phyloP scores from a whole-genome alignment of 139 green algal genomes.

The Mychonastes homosphaera region DNA sequence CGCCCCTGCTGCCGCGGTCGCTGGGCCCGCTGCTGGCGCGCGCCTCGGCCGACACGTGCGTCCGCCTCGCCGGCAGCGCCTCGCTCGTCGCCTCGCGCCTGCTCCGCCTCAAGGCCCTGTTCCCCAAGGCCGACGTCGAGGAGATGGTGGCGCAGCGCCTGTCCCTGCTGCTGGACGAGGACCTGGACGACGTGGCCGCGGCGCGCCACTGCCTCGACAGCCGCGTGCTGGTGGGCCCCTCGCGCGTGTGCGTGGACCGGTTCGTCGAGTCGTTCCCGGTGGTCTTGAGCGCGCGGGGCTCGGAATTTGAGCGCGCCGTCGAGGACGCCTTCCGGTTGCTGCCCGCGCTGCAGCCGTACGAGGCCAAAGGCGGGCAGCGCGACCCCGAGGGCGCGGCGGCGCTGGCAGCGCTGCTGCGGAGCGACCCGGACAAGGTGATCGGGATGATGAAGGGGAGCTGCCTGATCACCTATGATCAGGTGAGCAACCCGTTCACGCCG shows the following conservation, averaged over 20 bases:
- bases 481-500: conserved; percentile 35
- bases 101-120: conserved; percentile 43
- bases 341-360: no score
- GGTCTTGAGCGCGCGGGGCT: conserved; percentile 54
- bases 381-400: no score
- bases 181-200: conserved; percentile 24
- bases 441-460: conserved; percentile 49
- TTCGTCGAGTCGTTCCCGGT: conserved; percentile 52
- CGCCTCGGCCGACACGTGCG: conserved; percentile 31
- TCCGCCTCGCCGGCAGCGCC: conserved; percentile 20
- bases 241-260: conserved; percentile 42
- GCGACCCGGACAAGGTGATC: conserved; percentile 59
- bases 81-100: conserved; percentile 30
- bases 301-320: conserved; percentile 40
- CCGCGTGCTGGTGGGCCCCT: no score
- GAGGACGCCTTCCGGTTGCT: conserved; percentile 2
- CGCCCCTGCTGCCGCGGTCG: conserved; percentile 34
- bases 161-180: conserved; percentile 37
- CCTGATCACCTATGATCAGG: conserved; percentile 61
- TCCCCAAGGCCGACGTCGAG: conserved; percentile 48
- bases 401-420: conserved; percentile 24
- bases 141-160: conserved; percentile 44
- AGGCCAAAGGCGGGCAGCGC: no score
- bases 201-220: conserved; percentile 28
- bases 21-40: conserved; percentile 21